Evolutionary conservation across 1,284 basidiomycete genomes (phyloP).

Genomic region (Volvariella volvacea): DNA sequence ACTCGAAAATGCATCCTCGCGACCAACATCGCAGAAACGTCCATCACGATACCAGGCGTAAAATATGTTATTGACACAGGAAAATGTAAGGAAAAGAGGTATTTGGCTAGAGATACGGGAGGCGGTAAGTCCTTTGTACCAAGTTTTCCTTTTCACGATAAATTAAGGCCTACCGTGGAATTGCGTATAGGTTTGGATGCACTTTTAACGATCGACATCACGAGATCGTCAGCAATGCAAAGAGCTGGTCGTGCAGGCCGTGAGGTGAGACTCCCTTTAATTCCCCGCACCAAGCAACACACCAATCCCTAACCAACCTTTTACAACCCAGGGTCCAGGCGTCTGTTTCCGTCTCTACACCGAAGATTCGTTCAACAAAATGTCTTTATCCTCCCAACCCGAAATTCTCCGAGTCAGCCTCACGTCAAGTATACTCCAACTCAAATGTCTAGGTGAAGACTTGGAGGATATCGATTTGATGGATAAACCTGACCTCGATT

Average conservation of each 20-base stretch:
- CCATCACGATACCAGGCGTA: slow-evolving; percentile 95
- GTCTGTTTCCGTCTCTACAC: slow-evolving; percentile 88
- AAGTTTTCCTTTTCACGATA: slow-evolving; percentile 1
- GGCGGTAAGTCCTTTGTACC: slow-evolving; percentile 44
- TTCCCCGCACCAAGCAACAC: background rate
- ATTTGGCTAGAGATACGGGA: slow-evolving; percentile 58
- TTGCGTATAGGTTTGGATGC: slow-evolving; percentile 74
- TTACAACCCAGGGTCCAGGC: slow-evolving; percentile 54
- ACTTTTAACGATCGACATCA: slow-evolving; percentile 78
- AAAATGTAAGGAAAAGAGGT: slow-evolving; percentile 93
- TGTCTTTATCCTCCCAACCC: slow-evolving; percentile 69
- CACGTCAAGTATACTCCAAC: slow-evolving; percentile 75
- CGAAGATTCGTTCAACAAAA: slow-evolving; percentile 62
- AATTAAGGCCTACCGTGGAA: background rate
- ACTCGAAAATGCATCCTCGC: slow-evolving; percentile 89
- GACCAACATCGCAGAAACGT: slow-evolving; percentile 98
- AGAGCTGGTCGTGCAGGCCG: slow-evolving; percentile 88
- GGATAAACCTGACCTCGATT: slow-evolving; percentile 71
- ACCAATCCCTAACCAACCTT: background rate
- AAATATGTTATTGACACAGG: slow-evolving; percentile 94
- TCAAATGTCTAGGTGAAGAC: slow-evolving; percentile 79
- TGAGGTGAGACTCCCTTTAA: slow-evolving; percentile 45
- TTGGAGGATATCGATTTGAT: slow-evolving; percentile 77
- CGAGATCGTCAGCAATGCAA: slow-evolving; percentile 85
- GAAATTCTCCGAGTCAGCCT: slow-evolving; percentile 87